Base-by-base conservation (phyloP, 768 basidiomycete species). In the Boletus rubescentipes region DNA sequence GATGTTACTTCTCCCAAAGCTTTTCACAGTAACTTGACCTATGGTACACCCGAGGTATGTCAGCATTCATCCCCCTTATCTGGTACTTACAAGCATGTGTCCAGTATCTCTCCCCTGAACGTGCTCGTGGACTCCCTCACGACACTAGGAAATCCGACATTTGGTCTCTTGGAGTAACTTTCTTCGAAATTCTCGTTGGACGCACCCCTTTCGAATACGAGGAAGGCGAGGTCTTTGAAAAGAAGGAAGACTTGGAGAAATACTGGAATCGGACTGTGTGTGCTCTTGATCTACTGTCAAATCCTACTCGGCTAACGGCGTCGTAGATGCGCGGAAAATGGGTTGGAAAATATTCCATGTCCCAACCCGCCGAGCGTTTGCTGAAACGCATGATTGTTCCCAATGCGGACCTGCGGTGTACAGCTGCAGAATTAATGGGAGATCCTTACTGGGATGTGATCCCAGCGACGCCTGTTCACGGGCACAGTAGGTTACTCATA, bases 171-270 rank as follows among this genome's bases (percentile, higher is more conserved):
- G 88, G 87, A 43, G 76, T 96, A 26, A 92, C 95, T 0, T 90
- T 98, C 69, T 99, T 97, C 67, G 96, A 99, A 70, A 90, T 99
- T 56, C 80, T 98, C 31, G 76, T 87, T 21, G 95, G 95, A 1
- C 81, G 96, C 10, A 98, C 96, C 2, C 94, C 95, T 2, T 98
- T 98, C 64, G 90, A 94, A 68, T 67, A 88, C 58, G 79, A 82
- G 37, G 89, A 91, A 59, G 84, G 85, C 8, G 91, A 95, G 64
- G 79, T 87, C 55, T 87, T 94, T 59, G 73, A 79, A 9, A 87
- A 84, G 14, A 85, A 87, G 62, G 91, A 89, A 39, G 89, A 92
- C 59, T 71, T 96, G 23, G 87, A 92, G 66, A 79, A 79, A 49
- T 99, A 99, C 68, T 96, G 91, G 87, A 75, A 81, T 40, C 82